A percentile compares a stretch with the other conserved stretches of the same genome.
Evolutionary conservation across 2,329 filamentous ascomycete species (phyloP).

Genomic region (Epichloe bromicola): DNA sequence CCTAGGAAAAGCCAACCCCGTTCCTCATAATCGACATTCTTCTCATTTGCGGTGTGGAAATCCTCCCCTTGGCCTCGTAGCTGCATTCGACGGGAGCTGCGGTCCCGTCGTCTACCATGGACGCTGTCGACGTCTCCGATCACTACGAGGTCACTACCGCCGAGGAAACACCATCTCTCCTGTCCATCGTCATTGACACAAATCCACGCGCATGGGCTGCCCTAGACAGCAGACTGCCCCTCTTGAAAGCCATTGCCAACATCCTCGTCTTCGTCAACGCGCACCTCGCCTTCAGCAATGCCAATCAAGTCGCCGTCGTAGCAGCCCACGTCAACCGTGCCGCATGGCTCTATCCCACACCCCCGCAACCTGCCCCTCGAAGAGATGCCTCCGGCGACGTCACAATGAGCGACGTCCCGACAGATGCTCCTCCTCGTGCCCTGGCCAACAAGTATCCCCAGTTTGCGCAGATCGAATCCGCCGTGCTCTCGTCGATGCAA

Average conservation of each 20-base stretch:
- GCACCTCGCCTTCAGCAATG: constrained; percentile 85
- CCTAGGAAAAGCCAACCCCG: too few relatives aligned
- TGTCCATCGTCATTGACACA: constrained; percentile 86
- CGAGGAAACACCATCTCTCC: constrained; percentile 60
- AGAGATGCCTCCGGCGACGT: constrained; percentile 35
- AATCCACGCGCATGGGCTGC: constrained; percentile 91
- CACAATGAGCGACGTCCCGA: constrained; percentile 40
- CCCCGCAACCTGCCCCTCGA: constrained; percentile 16
- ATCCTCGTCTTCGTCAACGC: constrained; percentile 95
- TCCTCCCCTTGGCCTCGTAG: constrained; percentile 18
- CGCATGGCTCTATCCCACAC: constrained; percentile 72
- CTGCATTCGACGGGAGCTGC: constrained; percentile 12
- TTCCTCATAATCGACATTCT: too few relatives aligned
- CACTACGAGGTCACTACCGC: constrained; percentile 44
- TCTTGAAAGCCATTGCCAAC: constrained; percentile 74
- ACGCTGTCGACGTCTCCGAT: constrained; percentile 42
- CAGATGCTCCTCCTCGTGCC: constrained; percentile 18
- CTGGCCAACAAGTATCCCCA: constrained; percentile 85
- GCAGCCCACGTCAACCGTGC: constrained; percentile 80
- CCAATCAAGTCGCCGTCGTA: constrained; percentile 84
- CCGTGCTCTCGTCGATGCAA: constrained; percentile 61
- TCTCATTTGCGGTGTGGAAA: too few relatives aligned
- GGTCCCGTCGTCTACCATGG: constrained; percentile 27
- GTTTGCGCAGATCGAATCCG: constrained; percentile 75
- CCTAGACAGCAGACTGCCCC: constrained; percentile 58